Base-by-base conservation (phyloP, 495 filamentous ascomycete genomes). In the Aspergillus affinis region DNA sequence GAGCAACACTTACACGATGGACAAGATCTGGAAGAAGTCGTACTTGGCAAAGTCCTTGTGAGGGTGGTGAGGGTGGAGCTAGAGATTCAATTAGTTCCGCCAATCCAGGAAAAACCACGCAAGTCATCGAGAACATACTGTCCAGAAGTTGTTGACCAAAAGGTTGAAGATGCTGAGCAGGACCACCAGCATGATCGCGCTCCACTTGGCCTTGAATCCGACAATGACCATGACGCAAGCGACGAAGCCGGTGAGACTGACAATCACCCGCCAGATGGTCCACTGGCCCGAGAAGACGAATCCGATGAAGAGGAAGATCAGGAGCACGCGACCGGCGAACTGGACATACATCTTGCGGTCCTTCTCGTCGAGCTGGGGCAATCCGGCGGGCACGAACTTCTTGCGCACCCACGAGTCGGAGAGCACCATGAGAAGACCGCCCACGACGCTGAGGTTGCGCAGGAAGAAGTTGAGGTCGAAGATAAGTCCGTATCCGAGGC, bases 31-130 rank as follows among this genome's bases (percentile, higher is more conserved):
- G 87, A 98, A 98, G 81, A 98, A 98, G 74, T 98, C 94, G 82
- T 98, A 98, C 79, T 98, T 98, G 82, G 95, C 95, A 68, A 98
- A 98, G 72, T 98, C 94, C 83, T 97, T 96, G 80, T 98, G 92
- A 51, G 95, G 94, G 81, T 98, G 94, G 80, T 96, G 91, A 58
- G 91, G 89, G 77, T 98, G 94, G 62, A 98, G 93, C 93, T 97
- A 61, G 12, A 56, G 55, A 54, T 55, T 59, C 58, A 69, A 64
- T 72, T 26, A 69, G 52, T 62, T 53, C 51, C 5, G 48, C 1
- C 13, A 5, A 21, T 48, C 32, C 57, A 51, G 20, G 47, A 32
- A 55, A 55, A 47, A 47, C 1, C 41, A 7, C 6, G 4, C 18
- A 44, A 27, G 20, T 27, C n/a, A 55, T n/a, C 9, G 8, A 27